phyloP scores from a whole-genome alignment of 768 basidiomycete species.

The Collybiopsis confluens region DNA sequence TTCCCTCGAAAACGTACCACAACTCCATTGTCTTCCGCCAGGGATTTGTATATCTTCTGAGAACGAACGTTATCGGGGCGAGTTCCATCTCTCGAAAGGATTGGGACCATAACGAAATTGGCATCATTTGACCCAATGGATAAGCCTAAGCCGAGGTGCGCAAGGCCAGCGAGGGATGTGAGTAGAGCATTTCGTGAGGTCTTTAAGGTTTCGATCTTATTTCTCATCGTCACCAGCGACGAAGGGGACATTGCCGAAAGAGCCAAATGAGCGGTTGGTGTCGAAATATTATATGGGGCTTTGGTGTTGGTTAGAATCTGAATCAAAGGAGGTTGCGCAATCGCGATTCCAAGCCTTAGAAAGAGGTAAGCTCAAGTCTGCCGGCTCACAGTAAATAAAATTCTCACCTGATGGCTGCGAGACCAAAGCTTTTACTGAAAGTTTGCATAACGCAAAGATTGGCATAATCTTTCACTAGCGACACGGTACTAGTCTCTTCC shows the following conservation, averaged over 20 bases:
- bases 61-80: conserved; percentile 61
- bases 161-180: conserved; percentile 40
- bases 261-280: conserved; percentile 83
- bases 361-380: background rate
- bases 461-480: conserved; percentile 72
- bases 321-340: conserved; percentile 86
- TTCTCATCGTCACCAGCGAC: conserved; percentile 61
- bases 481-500: conserved; percentile 54
- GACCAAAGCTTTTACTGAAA: conserved; percentile 91
- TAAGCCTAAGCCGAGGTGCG: conserved; percentile 52
- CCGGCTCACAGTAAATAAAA: background rate
- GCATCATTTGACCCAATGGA: conserved; percentile 81
- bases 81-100: conserved; percentile 45
- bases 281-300: conserved; percentile 95
- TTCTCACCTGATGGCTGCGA: conserved; percentile 88
- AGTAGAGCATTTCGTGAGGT: conserved; percentile 56
- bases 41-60: conserved; percentile 61
- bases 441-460: conserved; percentile 97
- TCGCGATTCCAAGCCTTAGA: conserved; percentile 77
- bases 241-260: conserved; percentile 67
- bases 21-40: conserved; percentile 83
- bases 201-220: conserved; percentile 56
- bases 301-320: conserved; percentile 93
- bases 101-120: conserved; percentile 84
- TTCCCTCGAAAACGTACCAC: conserved; percentile 88